Percentiles rank a stretch among this genome's conserved stretches.
Evolutionary conservation across 1,139 yeast species (phyloP).

Genomic region (Yamadazyma triangularis): DNA sequence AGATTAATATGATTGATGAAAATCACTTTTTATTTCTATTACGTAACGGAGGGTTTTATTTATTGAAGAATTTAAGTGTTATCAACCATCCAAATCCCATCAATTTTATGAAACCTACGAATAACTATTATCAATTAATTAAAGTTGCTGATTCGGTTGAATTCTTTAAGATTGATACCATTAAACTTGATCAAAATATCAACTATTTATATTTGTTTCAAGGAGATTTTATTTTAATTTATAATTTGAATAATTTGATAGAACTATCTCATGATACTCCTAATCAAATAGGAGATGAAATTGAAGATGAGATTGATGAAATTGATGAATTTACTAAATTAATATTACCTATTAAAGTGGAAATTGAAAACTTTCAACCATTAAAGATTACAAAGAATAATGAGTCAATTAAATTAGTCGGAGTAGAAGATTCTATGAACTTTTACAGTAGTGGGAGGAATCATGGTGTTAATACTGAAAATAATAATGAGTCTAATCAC

Average conservation of each 20-base stretch:
- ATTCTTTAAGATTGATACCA: conserved; percentile 23
- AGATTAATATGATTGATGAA: conserved; percentile 24
- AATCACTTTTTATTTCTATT: conserved; percentile 34
- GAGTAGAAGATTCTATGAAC: conserved; percentile 25
- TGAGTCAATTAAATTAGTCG: conserved; percentile 24
- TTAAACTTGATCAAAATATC: conserved; percentile 13
- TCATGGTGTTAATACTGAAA: too few species aligned
- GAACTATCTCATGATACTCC: conserved; percentile 19
- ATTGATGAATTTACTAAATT: conserved; percentile 12
- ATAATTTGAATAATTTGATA: conserved; percentile 27
- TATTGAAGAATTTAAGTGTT: conserved; percentile 23
- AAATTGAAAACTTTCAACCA: conserved; percentile 27
- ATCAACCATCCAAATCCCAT: conserved; percentile 14
- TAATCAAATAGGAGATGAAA: conserved; percentile 16
- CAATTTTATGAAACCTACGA: conserved; percentile 10
- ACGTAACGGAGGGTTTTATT: conserved; percentile 34
- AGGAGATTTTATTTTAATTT: conserved; percentile 27
- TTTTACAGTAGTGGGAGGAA: too few species aligned
- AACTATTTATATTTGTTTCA: conserved; percentile 24
- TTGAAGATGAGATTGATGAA: conserved; percentile 7
- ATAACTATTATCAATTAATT: conserved; percentile 37
- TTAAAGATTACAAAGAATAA: conserved; percentile 16
- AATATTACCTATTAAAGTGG: conserved; percentile 24
- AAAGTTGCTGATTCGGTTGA: conserved; percentile 28
- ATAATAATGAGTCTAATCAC: conserved; percentile 11